These are phyloP conservation scores for Pseudogymnoascus sp. DNA, from an alignment of 2,329 filamentous ascomycete genomes.

Conservation along the genomic window DNA sequence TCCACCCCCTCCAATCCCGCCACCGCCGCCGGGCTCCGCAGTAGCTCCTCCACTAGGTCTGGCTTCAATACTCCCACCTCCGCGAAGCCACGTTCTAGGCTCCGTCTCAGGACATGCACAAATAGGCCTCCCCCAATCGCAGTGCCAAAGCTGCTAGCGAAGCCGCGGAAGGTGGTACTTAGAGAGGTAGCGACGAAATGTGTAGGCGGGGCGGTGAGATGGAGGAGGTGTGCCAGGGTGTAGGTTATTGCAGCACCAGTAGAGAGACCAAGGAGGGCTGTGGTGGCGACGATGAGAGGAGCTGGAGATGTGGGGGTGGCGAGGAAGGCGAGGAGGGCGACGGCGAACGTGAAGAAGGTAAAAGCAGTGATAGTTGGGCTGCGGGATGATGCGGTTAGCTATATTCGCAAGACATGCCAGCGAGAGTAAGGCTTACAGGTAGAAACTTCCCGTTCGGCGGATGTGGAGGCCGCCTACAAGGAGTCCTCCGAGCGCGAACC, in stretches of 20 bases:
- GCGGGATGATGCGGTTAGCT: neutral
- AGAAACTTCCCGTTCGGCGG: conserved; percentile 65
- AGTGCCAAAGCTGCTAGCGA: conserved; percentile 73
- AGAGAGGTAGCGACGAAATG: conserved; percentile 73
- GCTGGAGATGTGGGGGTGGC: conserved; percentile 46
- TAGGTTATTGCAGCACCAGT: conserved; percentile 73
- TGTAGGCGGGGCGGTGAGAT: conserved; percentile 57
- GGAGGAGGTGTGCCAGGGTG: conserved; percentile 70
- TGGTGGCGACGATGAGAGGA: conserved; percentile 47
- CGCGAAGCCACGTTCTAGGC: conserved; percentile 32
- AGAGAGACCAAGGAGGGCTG: conserved; percentile 65
- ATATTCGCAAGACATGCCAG: neutral
- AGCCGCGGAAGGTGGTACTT: conserved; percentile 71
- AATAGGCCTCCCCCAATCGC: conserved; percentile 64
- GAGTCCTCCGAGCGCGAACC: conserved; percentile 68
- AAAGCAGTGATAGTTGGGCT: conserved; percentile 53
- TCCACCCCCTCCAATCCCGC: conserved; percentile 41
- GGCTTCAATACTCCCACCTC: conserved; percentile 26
- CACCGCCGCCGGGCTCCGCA: conserved; percentile 53
- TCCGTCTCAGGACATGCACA: conserved; percentile 20
- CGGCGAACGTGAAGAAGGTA: conserved; percentile 52
- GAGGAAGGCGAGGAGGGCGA: conserved; percentile 49
- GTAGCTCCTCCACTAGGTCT: conserved; percentile 44
- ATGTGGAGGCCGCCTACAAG: conserved; percentile 71
- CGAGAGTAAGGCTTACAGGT: conserved; percentile 37